phyloP scores from a whole-genome alignment of 331 rosid genomes.

The Dryas integrifolia region DNA sequence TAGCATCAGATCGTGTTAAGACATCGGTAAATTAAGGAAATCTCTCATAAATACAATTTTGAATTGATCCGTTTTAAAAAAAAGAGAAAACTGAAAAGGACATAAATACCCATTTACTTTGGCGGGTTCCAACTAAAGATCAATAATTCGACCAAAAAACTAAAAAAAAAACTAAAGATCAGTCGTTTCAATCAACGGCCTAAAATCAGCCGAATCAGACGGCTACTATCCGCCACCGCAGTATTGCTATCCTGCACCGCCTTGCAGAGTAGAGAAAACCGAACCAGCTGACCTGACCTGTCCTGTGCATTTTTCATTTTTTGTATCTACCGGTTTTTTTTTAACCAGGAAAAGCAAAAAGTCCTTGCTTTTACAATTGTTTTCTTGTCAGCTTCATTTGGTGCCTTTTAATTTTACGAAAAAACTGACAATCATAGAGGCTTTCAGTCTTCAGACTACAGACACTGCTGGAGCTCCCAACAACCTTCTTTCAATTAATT shows the following conservation, averaged over 20 bases:
- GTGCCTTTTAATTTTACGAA: not conserved
- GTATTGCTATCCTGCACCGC: not conserved
- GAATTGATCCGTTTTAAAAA: too few relatives aligned
- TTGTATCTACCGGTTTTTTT: not conserved
- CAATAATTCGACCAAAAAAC: too few relatives aligned
- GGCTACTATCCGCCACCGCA: not conserved
- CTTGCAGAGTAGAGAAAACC: not conserved
- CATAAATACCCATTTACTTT: too few relatives aligned
- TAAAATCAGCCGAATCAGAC: not conserved
- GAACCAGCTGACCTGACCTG: not conserved
- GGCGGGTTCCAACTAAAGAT: too few relatives aligned
- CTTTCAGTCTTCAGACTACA: not conserved
- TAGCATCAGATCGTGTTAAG: too few relatives aligned
- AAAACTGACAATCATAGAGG: constrained; percentile 6
- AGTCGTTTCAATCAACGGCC: too few relatives aligned
- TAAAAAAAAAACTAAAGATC: too few relatives aligned
- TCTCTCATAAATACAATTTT: too few relatives aligned
- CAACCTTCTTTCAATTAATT: not conserved
- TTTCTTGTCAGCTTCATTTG: not conserved
- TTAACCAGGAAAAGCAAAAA: not conserved
- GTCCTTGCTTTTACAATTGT: not conserved
- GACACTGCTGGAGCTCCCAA: constrained; percentile 1
- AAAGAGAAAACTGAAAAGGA: too few relatives aligned
- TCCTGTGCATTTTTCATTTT: too few relatives aligned
- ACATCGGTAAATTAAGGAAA: too few relatives aligned